Base-by-base conservation (phyloP, 129 eudicot genomes). In the Flaveria brownii region DNA sequence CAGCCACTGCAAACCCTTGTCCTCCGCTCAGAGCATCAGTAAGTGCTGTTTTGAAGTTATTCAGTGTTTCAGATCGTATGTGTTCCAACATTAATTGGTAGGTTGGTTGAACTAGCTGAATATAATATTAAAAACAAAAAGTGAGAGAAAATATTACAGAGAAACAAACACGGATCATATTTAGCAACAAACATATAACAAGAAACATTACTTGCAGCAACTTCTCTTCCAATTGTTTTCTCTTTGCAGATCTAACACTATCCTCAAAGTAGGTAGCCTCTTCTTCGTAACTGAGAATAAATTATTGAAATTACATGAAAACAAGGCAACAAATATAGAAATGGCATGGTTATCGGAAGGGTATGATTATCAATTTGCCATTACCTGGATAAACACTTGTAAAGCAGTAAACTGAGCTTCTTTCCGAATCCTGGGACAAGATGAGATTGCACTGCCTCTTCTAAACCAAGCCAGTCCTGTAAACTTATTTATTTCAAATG, bases 241-340 rank as follows among this genome's bases (percentile, higher is more conserved):
- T 86, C 86, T 95, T 95, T 45, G 96, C 74, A 73, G 92, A 81
- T 84, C 96, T 86, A 51, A 95, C 99, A 70, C 94, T 82, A 36
- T 85, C 99, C 73, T 95, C 99, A 82, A 95, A 95, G 78, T 87
- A 95, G 6, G 92, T 88, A 56, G 96, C 97, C 78, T 95, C 99
- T 36, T 85, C 80, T 73, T 95, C 99, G 78, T 91, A 95, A 68
- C 97, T 94, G 80, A 56, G 55, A 22, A 13, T 62, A 39, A 6
- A 51, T 14, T 62, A 33, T 8, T 17, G n/a, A 68, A 73, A 60
- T 25, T 8, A 57, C 50, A 17, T 11, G 3, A 52, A 20, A 51
- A 62, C 43, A 15, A 6, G 11, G 11, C 12, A 14, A 33, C 45
- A 30, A 30, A 16, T 43, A 62, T 10, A 22, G 5, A 62, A 62